Evolutionary conservation across 2,329 filamentous ascomycete genomes (phyloP).

Genomic region (Incumbomyces delicatus): DNA sequence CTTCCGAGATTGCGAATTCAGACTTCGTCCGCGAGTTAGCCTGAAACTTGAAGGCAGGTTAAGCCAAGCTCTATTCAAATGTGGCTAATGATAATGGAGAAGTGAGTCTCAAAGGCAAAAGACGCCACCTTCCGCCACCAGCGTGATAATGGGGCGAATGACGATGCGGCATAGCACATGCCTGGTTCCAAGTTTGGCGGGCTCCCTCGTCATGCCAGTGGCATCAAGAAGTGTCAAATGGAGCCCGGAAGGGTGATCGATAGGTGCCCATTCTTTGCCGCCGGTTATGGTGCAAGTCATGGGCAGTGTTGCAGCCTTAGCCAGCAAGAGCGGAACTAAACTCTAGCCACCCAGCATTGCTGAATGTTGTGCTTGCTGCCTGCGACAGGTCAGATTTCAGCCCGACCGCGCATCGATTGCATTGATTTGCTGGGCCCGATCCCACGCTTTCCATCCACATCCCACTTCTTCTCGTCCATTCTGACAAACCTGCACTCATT

Average conservation of each 20-base stretch:
- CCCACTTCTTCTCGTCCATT: too few relatives aligned
- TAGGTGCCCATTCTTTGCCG: background rate
- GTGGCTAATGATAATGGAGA: background rate
- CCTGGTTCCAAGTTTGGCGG: background rate
- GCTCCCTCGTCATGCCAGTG: too few relatives aligned
- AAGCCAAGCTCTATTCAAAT: too few relatives aligned
- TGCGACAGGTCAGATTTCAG: conserved; percentile 7
- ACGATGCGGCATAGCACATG: conserved; percentile 1
- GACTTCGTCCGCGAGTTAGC: too few relatives aligned
- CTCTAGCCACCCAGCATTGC: background rate
- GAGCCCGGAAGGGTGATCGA: conserved; percentile 1
- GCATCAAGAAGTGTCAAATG: background rate
- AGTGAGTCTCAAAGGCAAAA: background rate
- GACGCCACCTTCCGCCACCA: background rate
- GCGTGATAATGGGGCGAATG: background rate
- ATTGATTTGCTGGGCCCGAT: conserved; percentile 2
- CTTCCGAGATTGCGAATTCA: too few relatives aligned
- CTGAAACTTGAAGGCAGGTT: too few relatives aligned
- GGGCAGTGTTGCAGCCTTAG: conserved; percentile 1
- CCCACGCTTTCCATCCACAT: too few relatives aligned
- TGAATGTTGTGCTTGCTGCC: background rate
- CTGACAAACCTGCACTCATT: too few relatives aligned
- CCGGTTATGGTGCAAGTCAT: too few relatives aligned
- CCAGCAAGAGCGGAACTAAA: background rate
- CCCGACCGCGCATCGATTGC: background rate